Evolutionary conservation across 768 basidiomycete genomes (phyloP).

Genomic region (Leucosporidium scottii): DNA sequence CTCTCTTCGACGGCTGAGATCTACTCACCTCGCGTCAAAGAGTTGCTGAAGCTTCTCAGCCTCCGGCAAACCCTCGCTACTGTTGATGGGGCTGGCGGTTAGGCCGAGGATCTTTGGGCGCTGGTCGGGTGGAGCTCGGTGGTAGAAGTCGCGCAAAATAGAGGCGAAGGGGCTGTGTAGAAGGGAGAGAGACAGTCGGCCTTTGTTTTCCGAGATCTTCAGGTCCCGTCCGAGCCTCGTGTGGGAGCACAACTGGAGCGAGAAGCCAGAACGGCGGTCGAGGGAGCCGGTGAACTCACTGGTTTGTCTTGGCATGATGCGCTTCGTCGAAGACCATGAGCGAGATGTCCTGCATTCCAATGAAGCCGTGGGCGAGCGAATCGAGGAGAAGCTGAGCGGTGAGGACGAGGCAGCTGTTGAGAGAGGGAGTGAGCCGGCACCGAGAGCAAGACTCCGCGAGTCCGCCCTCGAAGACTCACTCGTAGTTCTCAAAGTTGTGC

Average conservation of each 20-base stretch:
- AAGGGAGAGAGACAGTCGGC: no score
- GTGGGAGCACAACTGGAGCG: no score
- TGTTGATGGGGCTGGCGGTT: conserved; percentile 12
- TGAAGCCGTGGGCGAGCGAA: conserved; percentile 22
- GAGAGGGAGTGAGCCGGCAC: background rate
- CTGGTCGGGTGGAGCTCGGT: background rate
- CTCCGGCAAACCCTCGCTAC: conserved; percentile 1
- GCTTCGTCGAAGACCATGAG: conserved; percentile 15
- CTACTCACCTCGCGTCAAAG: conserved; percentile 13
- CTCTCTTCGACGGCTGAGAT: no score
- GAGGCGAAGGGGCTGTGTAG: conserved; percentile 7
- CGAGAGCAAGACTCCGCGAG: background rate
- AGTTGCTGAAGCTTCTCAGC: conserved; percentile 8
- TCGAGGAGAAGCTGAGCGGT: conserved; percentile 20
- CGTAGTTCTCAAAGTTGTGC: conserved; percentile 8
- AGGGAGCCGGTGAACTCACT: background rate
- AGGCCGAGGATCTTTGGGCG: conserved; percentile 13
- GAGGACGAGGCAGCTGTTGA: conserved; percentile 8
- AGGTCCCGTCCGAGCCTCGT: no score
- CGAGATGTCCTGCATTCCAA: conserved; percentile 13
- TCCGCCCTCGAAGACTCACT: background rate
- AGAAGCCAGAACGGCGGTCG: no score
- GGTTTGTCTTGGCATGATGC: conserved; percentile 13
- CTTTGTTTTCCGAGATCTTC: no score
- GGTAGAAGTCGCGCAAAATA: conserved; percentile 23